These are phyloP conservation scores for Lipomyces yarrowii DNA, from an alignment of 1,139 yeast species.

Conservation along the genomic window DNA sequence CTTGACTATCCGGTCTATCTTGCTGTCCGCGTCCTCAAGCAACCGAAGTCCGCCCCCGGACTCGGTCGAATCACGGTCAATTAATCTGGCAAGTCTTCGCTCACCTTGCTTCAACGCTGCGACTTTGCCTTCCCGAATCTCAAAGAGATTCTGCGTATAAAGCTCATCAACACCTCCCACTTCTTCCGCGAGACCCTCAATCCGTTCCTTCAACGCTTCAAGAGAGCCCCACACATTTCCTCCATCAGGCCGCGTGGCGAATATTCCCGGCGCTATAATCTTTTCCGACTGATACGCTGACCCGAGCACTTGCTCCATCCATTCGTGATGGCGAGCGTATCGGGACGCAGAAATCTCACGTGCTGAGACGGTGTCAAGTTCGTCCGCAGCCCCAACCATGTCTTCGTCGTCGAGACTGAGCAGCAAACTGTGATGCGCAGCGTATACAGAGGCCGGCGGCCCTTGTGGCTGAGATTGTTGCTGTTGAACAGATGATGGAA, in stretches of 20 bases:
- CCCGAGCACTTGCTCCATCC: conserved; percentile 47
- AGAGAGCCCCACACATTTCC: conserved; percentile 19
- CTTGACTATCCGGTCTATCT: background rate
- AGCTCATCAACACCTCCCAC: conserved; percentile 18
- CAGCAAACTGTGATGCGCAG: conserved; percentile 21
- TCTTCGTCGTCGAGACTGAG: conserved; percentile 28
- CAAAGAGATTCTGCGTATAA: conserved; percentile 14
- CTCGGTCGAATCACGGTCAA: conserved; percentile 2
- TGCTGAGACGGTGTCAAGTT: conserved; percentile 46
- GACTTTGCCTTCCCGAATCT: conserved; percentile 13
- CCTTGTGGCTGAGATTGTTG: background rate
- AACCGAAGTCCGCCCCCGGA: background rate
- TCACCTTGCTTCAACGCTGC: conserved; percentile 1
- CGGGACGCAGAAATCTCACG: conserved; percentile 49
- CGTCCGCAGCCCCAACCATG: conserved; percentile 35
- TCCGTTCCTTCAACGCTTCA: conserved; percentile 16
- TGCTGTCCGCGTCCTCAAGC: background rate
- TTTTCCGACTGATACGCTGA: conserved; percentile 28
- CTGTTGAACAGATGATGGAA: background rate
- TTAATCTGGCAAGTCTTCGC: background rate
- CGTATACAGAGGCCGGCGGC: conserved; percentile 7
- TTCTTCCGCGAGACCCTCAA: conserved; percentile 17
- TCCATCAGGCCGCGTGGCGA: conserved; percentile 6
- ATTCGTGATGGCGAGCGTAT: conserved; percentile 49
- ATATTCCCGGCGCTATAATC: conserved; percentile 24